phyloP scores from a whole-genome alignment of 192 early-diverging fungal genomes.

The Coemansia sp. region DNA sequence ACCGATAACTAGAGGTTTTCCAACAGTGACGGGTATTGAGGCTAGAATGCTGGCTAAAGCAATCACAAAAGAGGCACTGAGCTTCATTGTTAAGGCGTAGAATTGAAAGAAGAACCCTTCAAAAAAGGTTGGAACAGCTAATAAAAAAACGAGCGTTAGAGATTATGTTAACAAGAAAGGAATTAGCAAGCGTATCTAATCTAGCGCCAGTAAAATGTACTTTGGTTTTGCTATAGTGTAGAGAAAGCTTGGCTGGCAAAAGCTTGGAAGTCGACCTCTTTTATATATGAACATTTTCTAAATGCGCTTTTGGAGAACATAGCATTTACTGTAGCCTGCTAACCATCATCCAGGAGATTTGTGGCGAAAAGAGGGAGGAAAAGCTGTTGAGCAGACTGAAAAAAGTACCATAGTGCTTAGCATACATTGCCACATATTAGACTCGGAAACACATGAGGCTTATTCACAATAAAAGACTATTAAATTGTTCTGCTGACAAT shows the following conservation, averaged over 20 bases:
- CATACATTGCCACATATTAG: background rate
- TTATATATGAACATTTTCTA: background rate
- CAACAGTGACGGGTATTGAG: background rate
- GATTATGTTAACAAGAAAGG: background rate
- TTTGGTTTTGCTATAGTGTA: background rate
- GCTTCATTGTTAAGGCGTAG: slow-evolving; percentile 3
- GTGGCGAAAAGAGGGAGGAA: background rate
- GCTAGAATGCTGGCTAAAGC: background rate
- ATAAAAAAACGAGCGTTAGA: background rate
- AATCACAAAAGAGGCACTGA: background rate
- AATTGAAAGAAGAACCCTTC: background rate
- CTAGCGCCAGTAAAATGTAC: background rate
- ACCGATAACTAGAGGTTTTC: slow-evolving; percentile 27
- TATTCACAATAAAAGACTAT: slow-evolving; percentile 5
- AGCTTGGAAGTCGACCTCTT: background rate
- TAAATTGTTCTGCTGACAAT: slow-evolving; percentile 3
- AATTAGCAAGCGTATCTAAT: no score
- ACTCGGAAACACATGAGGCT: background rate
- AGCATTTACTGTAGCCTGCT: background rate
- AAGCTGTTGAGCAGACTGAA: background rate
- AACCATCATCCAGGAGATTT: background rate
- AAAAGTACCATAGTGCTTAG: background rate
- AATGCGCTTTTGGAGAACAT: background rate
- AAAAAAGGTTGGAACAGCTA: background rate
- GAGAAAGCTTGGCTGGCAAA: background rate